phyloP scores from a whole-genome alignment of 2,329 filamentous ascomycete genomes.

The Periconia sp. region DNA sequence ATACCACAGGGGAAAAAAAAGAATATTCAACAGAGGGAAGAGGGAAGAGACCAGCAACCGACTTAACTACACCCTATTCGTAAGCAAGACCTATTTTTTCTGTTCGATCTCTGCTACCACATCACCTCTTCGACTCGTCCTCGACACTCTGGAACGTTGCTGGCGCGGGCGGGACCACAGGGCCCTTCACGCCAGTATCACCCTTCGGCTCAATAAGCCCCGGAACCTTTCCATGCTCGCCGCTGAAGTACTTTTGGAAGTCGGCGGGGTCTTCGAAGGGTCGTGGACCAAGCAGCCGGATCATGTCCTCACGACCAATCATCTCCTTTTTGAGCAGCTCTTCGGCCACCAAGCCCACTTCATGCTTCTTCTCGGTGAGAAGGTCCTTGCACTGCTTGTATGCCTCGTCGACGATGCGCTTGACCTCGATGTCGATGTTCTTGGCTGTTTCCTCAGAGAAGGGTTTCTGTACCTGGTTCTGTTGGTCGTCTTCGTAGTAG shows the following conservation, averaged over 20 bases:
- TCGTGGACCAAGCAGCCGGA: slow-evolving; percentile 79
- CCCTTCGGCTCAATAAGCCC: slow-evolving; percentile 37
- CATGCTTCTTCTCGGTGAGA: slow-evolving; percentile 79
- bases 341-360: slow-evolving; percentile 88
- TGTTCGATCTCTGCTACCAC: background rate
- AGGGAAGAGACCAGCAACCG: background rate
- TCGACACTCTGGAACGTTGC: slow-evolving; percentile 16
- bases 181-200: slow-evolving; percentile 36
- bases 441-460: slow-evolving; percentile 94
- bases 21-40: background rate
- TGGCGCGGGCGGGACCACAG: slow-evolving; percentile 34
- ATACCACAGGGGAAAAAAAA: background rate
- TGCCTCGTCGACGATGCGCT: slow-evolving; percentile 86
- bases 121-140: slow-evolving; percentile 1
- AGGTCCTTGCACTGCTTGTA: slow-evolving; percentile 89
- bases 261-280: slow-evolving; percentile 85
- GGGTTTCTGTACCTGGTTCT: slow-evolving; percentile 85
- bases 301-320: slow-evolving; percentile 86
- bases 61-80: background rate
- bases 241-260: slow-evolving; percentile 87
- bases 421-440: slow-evolving; percentile 88
- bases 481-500: slow-evolving; percentile 81
- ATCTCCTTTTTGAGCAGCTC: slow-evolving; percentile 92
- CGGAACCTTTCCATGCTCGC: slow-evolving; percentile 38
- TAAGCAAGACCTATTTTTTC: background rate